Conservation (phyloP, 2,329 filamentous ascomycete species). For the Talaromyces sp. region DNA sequence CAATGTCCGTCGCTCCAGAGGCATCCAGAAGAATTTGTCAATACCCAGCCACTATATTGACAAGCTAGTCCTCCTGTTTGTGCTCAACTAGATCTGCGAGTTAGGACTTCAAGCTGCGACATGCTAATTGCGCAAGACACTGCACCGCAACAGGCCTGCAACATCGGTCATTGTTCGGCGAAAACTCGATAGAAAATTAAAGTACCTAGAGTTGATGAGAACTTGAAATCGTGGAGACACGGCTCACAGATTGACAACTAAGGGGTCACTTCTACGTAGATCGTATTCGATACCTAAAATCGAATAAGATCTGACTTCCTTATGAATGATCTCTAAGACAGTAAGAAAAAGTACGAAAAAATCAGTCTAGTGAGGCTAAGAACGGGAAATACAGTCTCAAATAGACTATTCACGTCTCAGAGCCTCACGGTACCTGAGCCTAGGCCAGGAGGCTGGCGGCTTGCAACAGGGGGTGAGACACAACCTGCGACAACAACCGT, state of each 20-base stretch:
- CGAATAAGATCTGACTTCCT: background rate
- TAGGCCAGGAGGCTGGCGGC: slow-evolving; percentile 1
- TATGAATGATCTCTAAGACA: background rate
- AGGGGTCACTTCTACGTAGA: background rate
- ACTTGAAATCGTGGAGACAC: background rate
- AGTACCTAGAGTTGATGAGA: background rate
- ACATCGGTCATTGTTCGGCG: slow-evolving; percentile 5
- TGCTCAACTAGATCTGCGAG: background rate
- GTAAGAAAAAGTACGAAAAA: background rate
- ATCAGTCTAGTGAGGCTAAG: background rate
- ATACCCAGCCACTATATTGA: background rate
- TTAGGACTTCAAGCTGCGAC: background rate
- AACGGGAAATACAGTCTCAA: background rate
- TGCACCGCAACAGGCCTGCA: background rate
- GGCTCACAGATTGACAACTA: background rate
- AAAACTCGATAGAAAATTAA: background rate
- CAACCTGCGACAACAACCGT: slow-evolving; percentile 76
- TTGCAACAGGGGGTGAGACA: slow-evolving; percentile 74
- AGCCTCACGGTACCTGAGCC: slow-evolving; percentile 4
- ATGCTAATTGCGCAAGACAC: background rate
- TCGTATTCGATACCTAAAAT: background rate
- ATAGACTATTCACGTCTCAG: background rate
- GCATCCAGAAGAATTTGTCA: background rate
- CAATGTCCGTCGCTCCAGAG: background rate
- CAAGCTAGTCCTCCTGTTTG: too few relatives aligned